Conservation (phyloP, 2,329 filamentous ascomycete genomes). For the Zymoseptoria crescenta region DNA sequence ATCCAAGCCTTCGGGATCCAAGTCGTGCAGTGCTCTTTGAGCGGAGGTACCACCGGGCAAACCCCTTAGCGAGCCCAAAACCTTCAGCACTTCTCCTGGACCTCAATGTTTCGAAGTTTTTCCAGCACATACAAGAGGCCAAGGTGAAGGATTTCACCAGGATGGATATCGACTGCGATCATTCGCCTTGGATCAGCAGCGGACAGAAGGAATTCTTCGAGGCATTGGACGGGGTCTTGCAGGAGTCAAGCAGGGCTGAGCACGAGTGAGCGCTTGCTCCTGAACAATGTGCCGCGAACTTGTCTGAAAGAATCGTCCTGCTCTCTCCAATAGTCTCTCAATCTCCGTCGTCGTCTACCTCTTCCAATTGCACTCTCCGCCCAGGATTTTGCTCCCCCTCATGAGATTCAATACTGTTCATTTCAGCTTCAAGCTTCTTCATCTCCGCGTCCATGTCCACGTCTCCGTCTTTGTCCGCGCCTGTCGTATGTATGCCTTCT, state of each 20-base stretch:
- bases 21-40: no score
- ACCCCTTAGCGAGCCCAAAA: not conserved
- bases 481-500: conserved; percentile 19
- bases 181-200: conserved; percentile 8
- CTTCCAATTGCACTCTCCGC: conserved; percentile 38
- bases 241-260: not conserved
- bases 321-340: conserved; percentile 6
- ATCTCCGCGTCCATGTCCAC: conserved; percentile 35
- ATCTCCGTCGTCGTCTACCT: conserved; percentile 39
- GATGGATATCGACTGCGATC: conserved; percentile 5
- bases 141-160: conserved; percentile 2
- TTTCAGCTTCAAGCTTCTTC: conserved; percentile 33
- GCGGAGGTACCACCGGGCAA: not conserved
- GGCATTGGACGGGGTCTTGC: not conserved
- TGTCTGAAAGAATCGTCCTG: not conserved
- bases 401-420: conserved; percentile 18
- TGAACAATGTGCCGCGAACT: not conserved
- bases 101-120: conserved; percentile 3
- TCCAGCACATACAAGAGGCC: conserved; percentile 4
- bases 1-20: no score
- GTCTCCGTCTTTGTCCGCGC: conserved; percentile 28
- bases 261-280: not conserved
- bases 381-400: conserved; percentile 26
- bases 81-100: conserved; percentile 2
- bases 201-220: conserved; percentile 4